Base-by-base conservation (phyloP, 1,284 basidiomycete species). In the Mixia osmundae region DNA sequence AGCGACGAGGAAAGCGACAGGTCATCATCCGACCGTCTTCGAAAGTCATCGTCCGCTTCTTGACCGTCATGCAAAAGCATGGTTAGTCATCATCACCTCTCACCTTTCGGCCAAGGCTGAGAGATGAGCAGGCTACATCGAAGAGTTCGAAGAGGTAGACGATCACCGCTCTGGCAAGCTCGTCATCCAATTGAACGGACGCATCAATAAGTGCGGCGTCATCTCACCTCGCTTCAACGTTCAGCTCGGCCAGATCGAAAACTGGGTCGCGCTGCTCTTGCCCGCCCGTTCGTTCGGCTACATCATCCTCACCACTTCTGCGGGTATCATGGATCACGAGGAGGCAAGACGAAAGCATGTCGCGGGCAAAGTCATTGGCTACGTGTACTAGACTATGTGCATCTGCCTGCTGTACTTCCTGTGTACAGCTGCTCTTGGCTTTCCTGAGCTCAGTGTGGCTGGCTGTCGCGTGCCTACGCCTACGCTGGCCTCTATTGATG, bases 131-230 rank as follows among this genome's bases (percentile, higher is more conserved):
- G 54, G 56, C 52, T 54, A 47, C 42, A 37, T 42, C 47, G 85
- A 85, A 54, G 89, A 97, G 66, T 97, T 97, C 57, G 89, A 95
- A 64, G 79, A 94, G 61, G 76, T 99, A 57, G 91, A 99, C 57
- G 91, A 99, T 66, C 91, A 97, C 64, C 85, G 91, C 46, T 76
- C 83, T 12, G 85, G 85, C 57, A 99, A 99, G 67, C 80, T 99
- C 50, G 87, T 99, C 52, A 71, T 97, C 50, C 85, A 97, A 63
- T 73, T 99, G 45, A 95, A 94, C 59, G 91, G 91, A 42, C 79
- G 85, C 44, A 71, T 99, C 51, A 99, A 97, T 72, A 97, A 99
- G 68, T 56, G 53, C 43, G 91, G 89, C 57, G 91, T 97, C 55
- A 94, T 99, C 63, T 95, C 89, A 23, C 43, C 43, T 16, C 75